Evolutionary conservation across 2,329 filamentous ascomycete species (phyloP), one percentile per base, ranked within the genome.

Genomic region (Fusarium sp.): DNA sequence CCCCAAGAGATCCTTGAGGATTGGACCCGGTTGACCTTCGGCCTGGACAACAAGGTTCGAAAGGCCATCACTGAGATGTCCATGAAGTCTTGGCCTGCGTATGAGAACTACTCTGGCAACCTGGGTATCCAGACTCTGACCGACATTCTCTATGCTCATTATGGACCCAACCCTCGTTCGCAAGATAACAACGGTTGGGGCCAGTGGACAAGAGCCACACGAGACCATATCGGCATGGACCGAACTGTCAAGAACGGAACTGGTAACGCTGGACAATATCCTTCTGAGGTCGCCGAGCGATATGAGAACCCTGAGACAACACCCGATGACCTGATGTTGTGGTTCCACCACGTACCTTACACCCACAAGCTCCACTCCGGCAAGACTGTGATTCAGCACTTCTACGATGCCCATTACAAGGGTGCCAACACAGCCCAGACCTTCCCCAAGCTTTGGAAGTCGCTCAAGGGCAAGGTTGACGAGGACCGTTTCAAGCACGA

Each of bases 291-390:
- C 1, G 87, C 88, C 0, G 76, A 81, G 5, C 77, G 81, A 72
- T 93, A 86, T 75, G 90, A 93, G 71, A 79, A 85, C 45, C 81
- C 89, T 20, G 84, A 86, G 16, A 90, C 87, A 0, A 92, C 90
- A 0, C 90, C 90, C 0, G 91, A 92, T 65, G 83, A 92, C 24
- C 81, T 93, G 2, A 78, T 93, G 4, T 81, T 93, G 4, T 93
- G 91, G 91, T 93, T 93, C 79, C 91, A 93, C 77, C 91, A 93
- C 74, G 89, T 93, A 0, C 85, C 86, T 6, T 93, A 91, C 76
- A 91, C 88, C 0, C 87, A 91, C 42, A 78, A 77, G 9, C 83
- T 93, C 3, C 83, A 89, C 12, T 88, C 86, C 1, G 89, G 89
- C 14, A 87, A 90, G 77, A 91, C 90, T 0, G 89, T 93, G 5